Evolutionary conservation across 495 filamentous ascomycete genomes (phyloP), one percentile per base, ranked within the genome.

Genomic region (Mytilinidion resinicola): DNA sequence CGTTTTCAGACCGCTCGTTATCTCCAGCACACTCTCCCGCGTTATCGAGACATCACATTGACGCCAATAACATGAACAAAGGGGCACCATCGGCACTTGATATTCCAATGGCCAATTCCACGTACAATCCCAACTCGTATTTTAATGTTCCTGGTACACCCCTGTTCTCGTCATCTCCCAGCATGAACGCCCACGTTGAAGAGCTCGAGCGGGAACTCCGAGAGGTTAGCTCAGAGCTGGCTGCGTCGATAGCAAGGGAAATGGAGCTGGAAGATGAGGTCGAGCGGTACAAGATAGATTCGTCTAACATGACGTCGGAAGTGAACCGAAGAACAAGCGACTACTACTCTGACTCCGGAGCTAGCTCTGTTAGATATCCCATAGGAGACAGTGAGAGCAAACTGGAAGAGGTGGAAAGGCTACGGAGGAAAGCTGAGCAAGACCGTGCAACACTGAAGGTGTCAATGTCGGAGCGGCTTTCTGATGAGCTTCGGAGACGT

Each of bases 241-340:
- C 93, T 20, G 80, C 85, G 35, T 96, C 92, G 33, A 96, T 98
- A 65, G 82, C 87, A 57, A 84, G 93, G 62, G 93, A 98, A 76
- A 91, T 98, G 85, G 93, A 98, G 64, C 72, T 98, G 48, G 93
- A 98, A 69, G 95, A 98, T 67, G 74, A 96, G 46, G 84, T 97
- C 1, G 93, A 98, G 60, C 79, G 87, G 55, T 72, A 95, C 64
- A 90, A 96, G 71, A 73, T 82, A 36, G 91, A 82, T 49, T 78
- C 73, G n/a, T 79, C 81, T 2, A 63, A 64, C 51, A 67, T 44
- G 56, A 70, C 51, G 7, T 65, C 65, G 14, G 73, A 72, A 21
- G 54, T 65, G 1, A 85, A 83, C 58, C 85, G 85, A 68, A 82
- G 92, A 52, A 96, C 90, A 4, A 98, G 93, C 70, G 93, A 98